Conservation (phyloP, 2,329 filamentous ascomycete genomes). For the Bipolaris sorokiniana region DNA sequence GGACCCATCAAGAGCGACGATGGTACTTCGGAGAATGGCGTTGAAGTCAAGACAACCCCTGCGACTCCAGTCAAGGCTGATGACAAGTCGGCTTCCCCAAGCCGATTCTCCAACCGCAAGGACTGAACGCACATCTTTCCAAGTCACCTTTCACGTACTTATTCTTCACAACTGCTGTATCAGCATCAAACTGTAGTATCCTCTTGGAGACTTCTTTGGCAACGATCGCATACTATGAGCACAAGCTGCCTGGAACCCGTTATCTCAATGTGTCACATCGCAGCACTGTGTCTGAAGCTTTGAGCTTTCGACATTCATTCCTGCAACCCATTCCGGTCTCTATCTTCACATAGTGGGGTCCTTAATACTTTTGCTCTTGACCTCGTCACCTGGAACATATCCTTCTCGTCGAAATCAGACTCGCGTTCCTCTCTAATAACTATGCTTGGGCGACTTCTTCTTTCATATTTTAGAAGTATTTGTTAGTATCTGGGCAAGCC, state of each 20-base stretch:
- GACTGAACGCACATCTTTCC: constrained; percentile 29
- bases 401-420: constrained; percentile 23
- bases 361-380: constrained; percentile 30
- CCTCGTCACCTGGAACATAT: constrained; percentile 27
- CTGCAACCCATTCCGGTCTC: constrained; percentile 14
- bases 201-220: constrained; percentile 27
- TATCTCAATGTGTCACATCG: constrained; percentile 22
- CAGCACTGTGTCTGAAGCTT: constrained; percentile 4
- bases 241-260: constrained; percentile 21
- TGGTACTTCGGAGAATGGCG: constrained; percentile 36
- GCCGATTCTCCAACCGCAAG: constrained; percentile 29
- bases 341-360: constrained; percentile 21
- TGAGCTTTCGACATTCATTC: constrained; percentile 25
- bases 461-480: constrained; percentile 36
- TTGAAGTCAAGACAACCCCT: constrained; percentile 43
- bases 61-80: constrained; percentile 44
- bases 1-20: constrained; percentile 39
- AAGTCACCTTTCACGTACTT: constrained; percentile 28
- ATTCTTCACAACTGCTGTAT: constrained; percentile 42
- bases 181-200: constrained; percentile 33
- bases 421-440: constrained; percentile 17
- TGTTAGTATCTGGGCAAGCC: constrained; percentile 34
- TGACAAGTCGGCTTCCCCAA: constrained; percentile 33
- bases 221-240: constrained; percentile 21
- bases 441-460: constrained; percentile 22